Evolutionary conservation across 2,329 filamentous ascomycete genomes (phyloP).

Genomic region (Monosporascus sp.): DNA sequence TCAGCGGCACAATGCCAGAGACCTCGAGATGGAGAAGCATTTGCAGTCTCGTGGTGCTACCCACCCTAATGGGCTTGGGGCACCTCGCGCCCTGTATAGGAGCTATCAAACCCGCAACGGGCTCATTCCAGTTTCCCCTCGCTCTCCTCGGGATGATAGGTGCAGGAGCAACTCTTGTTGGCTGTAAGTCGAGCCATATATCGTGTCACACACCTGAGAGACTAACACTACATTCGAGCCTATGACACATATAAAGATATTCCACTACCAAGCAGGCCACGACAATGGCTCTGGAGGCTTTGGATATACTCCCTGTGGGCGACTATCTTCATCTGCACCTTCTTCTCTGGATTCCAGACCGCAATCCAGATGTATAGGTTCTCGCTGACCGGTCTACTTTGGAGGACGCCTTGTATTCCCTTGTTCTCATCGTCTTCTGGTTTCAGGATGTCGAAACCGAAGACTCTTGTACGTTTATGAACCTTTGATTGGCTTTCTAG

Average conservation of each 20-base stretch:
- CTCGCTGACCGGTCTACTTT: neutral
- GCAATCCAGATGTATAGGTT: neutral
- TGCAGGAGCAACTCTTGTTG: neutral
- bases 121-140: neutral
- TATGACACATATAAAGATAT: neutral
- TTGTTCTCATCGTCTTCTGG: neutral
- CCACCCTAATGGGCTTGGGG: neutral
- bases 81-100: neutral
- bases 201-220: neutral
- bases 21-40: neutral
- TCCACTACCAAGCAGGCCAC: neutral
- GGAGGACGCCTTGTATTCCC: neutral
- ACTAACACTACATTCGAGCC: neutral
- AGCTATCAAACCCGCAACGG: neutral
- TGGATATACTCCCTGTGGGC: neutral
- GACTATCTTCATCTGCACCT: neutral
- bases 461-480: neutral
- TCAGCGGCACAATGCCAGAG: neutral
- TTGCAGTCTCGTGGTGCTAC: neutral
- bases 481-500: neutral
- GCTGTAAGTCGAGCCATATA: neutral
- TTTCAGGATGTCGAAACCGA: neutral
- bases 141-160: neutral
- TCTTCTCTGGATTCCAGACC: neutral
- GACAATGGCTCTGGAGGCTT: neutral